Percentiles rank a stretch among this genome's conserved stretches.
These are phyloP conservation scores for Casuarina cunninghamiana DNA, from an alignment of 306 rosid genomes.

Conservation along the genomic window DNA sequence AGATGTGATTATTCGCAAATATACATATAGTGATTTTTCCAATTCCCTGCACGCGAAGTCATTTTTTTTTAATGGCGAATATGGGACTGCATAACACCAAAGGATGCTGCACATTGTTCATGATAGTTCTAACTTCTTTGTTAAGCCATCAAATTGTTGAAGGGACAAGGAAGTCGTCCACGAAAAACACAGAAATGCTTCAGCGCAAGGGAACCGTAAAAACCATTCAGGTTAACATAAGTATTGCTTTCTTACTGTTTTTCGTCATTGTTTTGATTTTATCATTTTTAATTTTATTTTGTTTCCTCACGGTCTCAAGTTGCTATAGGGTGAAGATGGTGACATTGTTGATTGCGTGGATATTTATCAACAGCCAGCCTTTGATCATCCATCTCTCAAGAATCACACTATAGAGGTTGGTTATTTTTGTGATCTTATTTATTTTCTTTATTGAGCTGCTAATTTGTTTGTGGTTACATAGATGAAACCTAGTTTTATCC, in stretches of 20 bases:
- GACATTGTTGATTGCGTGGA: not conserved
- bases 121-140: not conserved
- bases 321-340: not conserved
- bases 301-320: too few relatives aligned
- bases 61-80: not conserved
- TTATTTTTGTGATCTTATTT: too few relatives aligned
- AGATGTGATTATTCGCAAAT: too few relatives aligned
- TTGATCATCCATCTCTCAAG: not conserved
- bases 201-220: not conserved
- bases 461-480: not conserved
- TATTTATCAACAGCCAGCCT: not conserved
- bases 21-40: too few relatives aligned
- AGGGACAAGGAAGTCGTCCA: not conserved
- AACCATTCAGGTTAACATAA: not conserved
- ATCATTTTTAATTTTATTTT: too few relatives aligned
- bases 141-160: not conserved
- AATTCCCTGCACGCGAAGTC: too few relatives aligned
- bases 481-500: not conserved
- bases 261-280: too few relatives aligned
- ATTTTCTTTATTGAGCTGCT: too few relatives aligned
- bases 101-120: not conserved
- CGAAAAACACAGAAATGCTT: not conserved
- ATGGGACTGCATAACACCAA: not conserved
- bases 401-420: not conserved
- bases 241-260: too few relatives aligned